A percentile compares a stretch with the other conserved stretches of the same genome.
phyloP scores from a whole-genome alignment of 306 rosid genomes.

The Canavalia gladiata region DNA sequence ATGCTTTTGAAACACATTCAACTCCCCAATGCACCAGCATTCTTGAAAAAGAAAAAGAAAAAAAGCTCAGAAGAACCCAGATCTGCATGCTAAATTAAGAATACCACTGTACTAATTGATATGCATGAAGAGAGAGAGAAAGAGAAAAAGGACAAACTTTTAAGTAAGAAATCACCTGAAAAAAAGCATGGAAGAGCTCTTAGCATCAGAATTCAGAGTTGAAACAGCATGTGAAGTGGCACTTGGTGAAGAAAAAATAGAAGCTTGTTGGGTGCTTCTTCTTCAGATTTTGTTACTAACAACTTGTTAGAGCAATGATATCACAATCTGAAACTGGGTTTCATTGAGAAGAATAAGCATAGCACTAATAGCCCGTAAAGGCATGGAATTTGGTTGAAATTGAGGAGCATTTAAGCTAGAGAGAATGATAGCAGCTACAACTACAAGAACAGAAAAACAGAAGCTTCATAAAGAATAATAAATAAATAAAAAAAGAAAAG shows the following conservation, averaged over 20 bases:
- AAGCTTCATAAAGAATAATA: conserved; percentile 20
- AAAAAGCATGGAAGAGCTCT: conserved; percentile 32
- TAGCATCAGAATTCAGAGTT: conserved; percentile 45
- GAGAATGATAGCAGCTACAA: conserved; percentile 17
- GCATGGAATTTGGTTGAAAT: conserved; percentile 45
- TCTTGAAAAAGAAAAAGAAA: background rate
- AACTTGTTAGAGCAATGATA: conserved; percentile 24
- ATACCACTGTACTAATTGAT: background rate
- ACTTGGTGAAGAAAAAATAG: conserved; percentile 37
- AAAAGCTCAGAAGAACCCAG: conserved; percentile 54
- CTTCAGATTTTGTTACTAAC: conserved; percentile 26
- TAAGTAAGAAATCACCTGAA: conserved; percentile 48
- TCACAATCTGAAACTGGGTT: conserved; percentile 37
- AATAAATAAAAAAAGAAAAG: background rate
- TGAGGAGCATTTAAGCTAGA: conserved; percentile 47
- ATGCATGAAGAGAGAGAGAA: background rate
- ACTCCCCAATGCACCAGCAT: conserved; percentile 39
- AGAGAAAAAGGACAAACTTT: conserved; percentile 2
- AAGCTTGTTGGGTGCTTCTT: conserved; percentile 21
- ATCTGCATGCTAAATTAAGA: conserved; percentile 55
- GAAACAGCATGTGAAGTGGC: conserved; percentile 38
- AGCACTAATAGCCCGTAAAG: conserved; percentile 35
- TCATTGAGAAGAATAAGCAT: conserved; percentile 13
- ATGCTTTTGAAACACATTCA: conserved; percentile 48
- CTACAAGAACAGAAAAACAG: conserved; percentile 39